These are phyloP conservation scores for Xanthoparmelia taractica DNA, from an alignment of 495 filamentous ascomycete genomes.

Conservation along the genomic window DNA sequence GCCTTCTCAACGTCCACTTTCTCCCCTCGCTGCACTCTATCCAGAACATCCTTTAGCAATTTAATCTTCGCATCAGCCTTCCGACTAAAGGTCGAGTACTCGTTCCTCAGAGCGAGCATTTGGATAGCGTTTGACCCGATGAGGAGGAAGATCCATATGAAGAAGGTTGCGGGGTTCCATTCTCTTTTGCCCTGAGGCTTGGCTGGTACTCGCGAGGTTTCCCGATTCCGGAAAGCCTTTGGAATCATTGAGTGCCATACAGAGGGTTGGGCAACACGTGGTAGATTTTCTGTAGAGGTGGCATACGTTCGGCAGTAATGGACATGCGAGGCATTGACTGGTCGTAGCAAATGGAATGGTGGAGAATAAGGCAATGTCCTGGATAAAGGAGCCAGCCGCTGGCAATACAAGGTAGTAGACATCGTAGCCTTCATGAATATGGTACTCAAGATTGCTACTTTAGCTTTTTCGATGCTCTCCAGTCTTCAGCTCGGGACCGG, in stretches of 20 bases:
- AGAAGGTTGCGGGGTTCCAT: slow-evolving; percentile 92
- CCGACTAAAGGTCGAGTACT: slow-evolving; percentile 62
- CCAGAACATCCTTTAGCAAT: slow-evolving; percentile 72
- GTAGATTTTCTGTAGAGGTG: slow-evolving; percentile 36
- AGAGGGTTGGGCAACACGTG: slow-evolving; percentile 54
- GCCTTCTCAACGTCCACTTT: slow-evolving; percentile 80
- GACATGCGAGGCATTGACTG: neutral
- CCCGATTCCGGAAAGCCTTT: slow-evolving; percentile 34
- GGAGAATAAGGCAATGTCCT: neutral
- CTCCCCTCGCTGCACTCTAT: slow-evolving; percentile 74
- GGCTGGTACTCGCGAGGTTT: slow-evolving; percentile 15
- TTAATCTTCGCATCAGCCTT: slow-evolving; percentile 71
- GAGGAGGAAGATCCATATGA: slow-evolving; percentile 81
- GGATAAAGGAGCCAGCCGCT: neutral
- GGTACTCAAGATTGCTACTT: too few relatives aligned
- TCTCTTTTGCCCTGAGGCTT: slow-evolving; percentile 52
- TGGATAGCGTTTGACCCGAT: slow-evolving; percentile 94
- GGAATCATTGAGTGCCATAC: slow-evolving; percentile 67
- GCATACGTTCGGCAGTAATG: slow-evolving; percentile 16
- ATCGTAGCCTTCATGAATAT: neutral
- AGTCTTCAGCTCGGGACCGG: slow-evolving; percentile 3
- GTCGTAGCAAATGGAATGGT: neutral
- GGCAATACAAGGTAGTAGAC: neutral
- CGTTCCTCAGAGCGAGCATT: slow-evolving; percentile 71
- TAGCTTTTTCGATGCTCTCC: too few relatives aligned